Evolutionary conservation across 257 asterid genomes (phyloP), one percentile per base, ranked within the genome.

Genomic region (Fraxinus cuspidata): DNA sequence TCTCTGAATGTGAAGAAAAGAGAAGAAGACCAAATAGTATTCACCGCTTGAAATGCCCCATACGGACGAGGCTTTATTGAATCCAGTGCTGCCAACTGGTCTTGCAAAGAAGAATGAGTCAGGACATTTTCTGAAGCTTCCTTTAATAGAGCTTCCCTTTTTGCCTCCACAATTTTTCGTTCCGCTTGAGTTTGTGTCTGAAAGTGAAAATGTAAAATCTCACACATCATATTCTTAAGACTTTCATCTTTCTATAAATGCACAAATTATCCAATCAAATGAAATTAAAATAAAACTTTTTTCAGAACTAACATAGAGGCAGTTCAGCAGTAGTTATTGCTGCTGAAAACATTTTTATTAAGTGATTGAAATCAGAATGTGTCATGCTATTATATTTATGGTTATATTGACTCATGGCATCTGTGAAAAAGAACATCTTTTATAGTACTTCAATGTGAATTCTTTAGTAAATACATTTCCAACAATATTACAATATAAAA

Each of bases 111-210:
- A 83, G 94, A 49, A 47, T 64, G 76, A 58, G 71, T 78, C 42
- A 75, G 63, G 74, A 5, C 77, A 77, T 85, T 85, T 83, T 76
- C 89, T 76, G 87, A 79, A 78, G 90, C 88, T 86, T 90, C 88
- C 87, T 87, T 84, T 37, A 90, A 81, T 77, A 94, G 69, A 81
- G 91, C 87, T 83, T 90, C 95, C 88, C 78, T 90, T 81, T 83
- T 92, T 51, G 93, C 91, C 92, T 92, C 98, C 75, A 84, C 21
- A 21, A 92, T 85, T 84, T 94, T 94, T 72, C 81, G 88, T 84
- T 89, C 96, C 5, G 97, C 98, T 89, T 94, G 98, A 56, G 98
- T 92, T 75, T 92, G 95, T 53, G 98, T 94, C 97, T 92, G 83
- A 65, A 80, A 79, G 72, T 58, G 49, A 76, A 73, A 76, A 60